Evolutionary conservation across 176 grass and related monocot genomes (phyloP).

Genomic region (Cymbopogon citratus): DNA sequence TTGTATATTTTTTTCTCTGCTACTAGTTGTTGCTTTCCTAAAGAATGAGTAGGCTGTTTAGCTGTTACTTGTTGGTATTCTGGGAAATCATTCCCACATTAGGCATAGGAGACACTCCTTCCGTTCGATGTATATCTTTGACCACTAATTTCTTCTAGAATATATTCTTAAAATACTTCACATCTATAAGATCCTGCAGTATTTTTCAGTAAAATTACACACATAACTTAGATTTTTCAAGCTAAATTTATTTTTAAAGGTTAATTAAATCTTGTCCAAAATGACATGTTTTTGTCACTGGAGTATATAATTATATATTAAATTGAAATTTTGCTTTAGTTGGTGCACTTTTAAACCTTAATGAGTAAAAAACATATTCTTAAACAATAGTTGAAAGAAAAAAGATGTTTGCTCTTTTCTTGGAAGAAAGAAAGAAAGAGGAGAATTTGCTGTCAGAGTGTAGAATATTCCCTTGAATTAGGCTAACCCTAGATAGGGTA

Average conservation of each 20-base stretch:
- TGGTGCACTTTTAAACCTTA: slow-evolving; percentile 14
- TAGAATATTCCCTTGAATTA: too few species aligned
- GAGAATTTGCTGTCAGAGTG: background rate
- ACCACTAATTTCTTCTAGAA: background rate
- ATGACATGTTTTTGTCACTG: background rate
- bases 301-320: slow-evolving; percentile 2
- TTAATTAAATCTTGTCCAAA: background rate
- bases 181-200: background rate
- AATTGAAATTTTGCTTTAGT: slow-evolving; percentile 9
- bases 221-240: background rate
- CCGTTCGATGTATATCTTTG: background rate
- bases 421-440: slow-evolving; percentile 14
- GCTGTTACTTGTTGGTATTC: background rate
- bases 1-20: background rate
- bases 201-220: background rate
- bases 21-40: background rate
- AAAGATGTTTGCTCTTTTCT: slow-evolving; percentile 3
- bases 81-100: background rate
- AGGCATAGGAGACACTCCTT: background rate
- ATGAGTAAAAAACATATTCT: background rate
- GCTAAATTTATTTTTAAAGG: background rate
- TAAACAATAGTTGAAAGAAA: background rate
- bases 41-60: background rate
- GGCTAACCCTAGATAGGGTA: too few species aligned
- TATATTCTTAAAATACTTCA: background rate